Evolutionary conservation across 129 eudicot species (phyloP).

Genomic region (Oenanthe sinensis): DNA sequence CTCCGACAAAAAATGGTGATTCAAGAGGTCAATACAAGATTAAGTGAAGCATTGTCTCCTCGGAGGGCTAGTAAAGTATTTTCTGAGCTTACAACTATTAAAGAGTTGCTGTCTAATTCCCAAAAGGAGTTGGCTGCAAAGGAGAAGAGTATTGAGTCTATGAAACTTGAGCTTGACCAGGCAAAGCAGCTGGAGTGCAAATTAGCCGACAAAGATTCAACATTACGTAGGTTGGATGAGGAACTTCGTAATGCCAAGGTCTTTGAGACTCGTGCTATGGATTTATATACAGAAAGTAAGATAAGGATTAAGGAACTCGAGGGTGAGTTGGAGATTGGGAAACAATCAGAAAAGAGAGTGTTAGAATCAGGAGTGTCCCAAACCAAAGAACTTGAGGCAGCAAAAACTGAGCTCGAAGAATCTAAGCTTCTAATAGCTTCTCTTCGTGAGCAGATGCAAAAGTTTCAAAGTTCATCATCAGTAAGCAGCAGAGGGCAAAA

Average conservation of each 20-base stretch:
- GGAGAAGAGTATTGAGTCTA: slow-evolving; percentile 28
- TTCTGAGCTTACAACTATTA: slow-evolving; percentile 33
- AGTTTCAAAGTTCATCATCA: slow-evolving; percentile 17
- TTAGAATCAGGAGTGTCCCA: slow-evolving; percentile 41
- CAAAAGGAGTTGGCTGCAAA: slow-evolving; percentile 33
- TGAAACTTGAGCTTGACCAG: slow-evolving; percentile 23
- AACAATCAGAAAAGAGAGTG: slow-evolving; percentile 33
- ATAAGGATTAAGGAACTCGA: slow-evolving; percentile 46
- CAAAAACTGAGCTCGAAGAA: slow-evolving; percentile 46
- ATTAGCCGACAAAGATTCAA: slow-evolving; percentile 27
- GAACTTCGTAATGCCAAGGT: slow-evolving; percentile 5
- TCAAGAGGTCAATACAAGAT: background rate
- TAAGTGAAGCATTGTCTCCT: slow-evolving; percentile 8
- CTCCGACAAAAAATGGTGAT: slow-evolving; percentile 1
- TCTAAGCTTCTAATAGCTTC: slow-evolving; percentile 38
- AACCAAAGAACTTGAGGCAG: slow-evolving; percentile 38
- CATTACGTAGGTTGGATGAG: slow-evolving; percentile 15
- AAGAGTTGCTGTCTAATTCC: slow-evolving; percentile 29
- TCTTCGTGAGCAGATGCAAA: slow-evolving; percentile 30
- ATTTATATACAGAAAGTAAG: slow-evolving; percentile 13
- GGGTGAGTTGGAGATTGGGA: slow-evolving; percentile 40
- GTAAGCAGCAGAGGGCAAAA: background rate
- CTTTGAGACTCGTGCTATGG: slow-evolving; percentile 13
- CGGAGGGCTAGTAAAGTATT: slow-evolving; percentile 19
- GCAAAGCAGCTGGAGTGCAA: slow-evolving; percentile 16